Evolutionary conservation across 1,284 basidiomycete species (phyloP).

Genomic region (Rhizoctonia solani): DNA sequence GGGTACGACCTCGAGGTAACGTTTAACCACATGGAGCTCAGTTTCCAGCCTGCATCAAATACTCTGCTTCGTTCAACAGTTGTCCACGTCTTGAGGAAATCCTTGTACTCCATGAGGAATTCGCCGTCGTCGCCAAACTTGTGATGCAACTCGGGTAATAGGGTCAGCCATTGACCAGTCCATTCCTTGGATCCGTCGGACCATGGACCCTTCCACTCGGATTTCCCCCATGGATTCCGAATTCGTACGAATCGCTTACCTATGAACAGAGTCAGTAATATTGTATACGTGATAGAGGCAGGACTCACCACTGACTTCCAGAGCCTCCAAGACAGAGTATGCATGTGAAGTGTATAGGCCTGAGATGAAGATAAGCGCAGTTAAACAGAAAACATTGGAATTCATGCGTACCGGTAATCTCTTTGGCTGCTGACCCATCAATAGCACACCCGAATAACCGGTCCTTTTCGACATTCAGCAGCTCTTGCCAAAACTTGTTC

Average conservation of each 20-base stretch:
- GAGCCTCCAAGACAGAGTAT: conserved; percentile 31
- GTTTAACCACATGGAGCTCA: conserved; percentile 31
- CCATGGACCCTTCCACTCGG: conserved; percentile 44
- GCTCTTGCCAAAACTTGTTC: conserved; percentile 39
- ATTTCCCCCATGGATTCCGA: conserved; percentile 55
- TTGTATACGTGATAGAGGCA: not conserved
- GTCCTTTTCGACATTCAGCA: conserved; percentile 38
- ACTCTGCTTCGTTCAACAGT: conserved; percentile 26
- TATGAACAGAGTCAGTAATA: conserved; percentile 7
- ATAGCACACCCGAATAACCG: conserved; percentile 39
- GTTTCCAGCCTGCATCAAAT: conserved; percentile 30
- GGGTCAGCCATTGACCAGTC: conserved; percentile 38
- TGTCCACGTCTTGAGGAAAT: conserved; percentile 33
- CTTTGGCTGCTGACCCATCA: too few relatives aligned
- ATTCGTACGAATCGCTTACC: conserved; percentile 42
- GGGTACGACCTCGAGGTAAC: conserved; percentile 46
- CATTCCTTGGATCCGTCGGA: conserved; percentile 39
- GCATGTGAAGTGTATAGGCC: conserved; percentile 35
- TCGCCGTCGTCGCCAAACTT: conserved; percentile 39
- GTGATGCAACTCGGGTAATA: conserved; percentile 35
- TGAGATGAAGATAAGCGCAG: not conserved
- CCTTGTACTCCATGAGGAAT: conserved; percentile 39
- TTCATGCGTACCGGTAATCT: too few relatives aligned
- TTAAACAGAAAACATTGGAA: not conserved
- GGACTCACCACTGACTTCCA: conserved; percentile 10